Evolutionary conservation across 2,329 filamentous ascomycete species (phyloP).

Genomic region (Trichoderma hamatum): DNA sequence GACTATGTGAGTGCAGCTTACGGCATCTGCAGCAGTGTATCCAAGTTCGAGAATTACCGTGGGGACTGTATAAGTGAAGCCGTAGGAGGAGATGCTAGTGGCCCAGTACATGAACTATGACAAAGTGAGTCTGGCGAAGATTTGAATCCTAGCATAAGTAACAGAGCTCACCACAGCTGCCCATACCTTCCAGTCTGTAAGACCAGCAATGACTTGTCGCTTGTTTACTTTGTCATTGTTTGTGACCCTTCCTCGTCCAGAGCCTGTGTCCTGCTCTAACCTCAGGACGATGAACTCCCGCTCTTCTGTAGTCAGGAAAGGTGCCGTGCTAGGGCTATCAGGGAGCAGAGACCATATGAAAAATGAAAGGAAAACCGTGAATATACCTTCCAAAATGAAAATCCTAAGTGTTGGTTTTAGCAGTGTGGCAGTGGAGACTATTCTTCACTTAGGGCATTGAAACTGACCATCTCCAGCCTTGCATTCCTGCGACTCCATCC

Average conservation of each 20-base stretch:
- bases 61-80: neutral
- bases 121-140: neutral
- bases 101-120: neutral
- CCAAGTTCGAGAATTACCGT: neutral
- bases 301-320: neutral
- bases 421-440: neutral
- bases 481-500: slow-evolving; percentile 68
- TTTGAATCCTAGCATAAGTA: neutral
- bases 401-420: slow-evolving; percentile 45
- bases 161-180: neutral
- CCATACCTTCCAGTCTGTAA: slow-evolving; percentile 42
- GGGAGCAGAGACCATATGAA: slow-evolving; percentile 71
- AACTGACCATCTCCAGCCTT: slow-evolving; percentile 69
- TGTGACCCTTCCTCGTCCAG: neutral
- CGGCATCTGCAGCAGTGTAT: neutral
- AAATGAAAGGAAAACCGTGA: slow-evolving; percentile 64
- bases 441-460: neutral
- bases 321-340: slow-evolving; percentile 64
- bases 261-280: neutral
- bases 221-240: neutral
- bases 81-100: neutral
- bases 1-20: neutral
- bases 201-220: neutral
- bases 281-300: neutral
- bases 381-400: slow-evolving; percentile 73